Base-by-base conservation (phyloP, 2,329 filamentous ascomycete genomes). In the Fusarium xyrophilum region DNA sequence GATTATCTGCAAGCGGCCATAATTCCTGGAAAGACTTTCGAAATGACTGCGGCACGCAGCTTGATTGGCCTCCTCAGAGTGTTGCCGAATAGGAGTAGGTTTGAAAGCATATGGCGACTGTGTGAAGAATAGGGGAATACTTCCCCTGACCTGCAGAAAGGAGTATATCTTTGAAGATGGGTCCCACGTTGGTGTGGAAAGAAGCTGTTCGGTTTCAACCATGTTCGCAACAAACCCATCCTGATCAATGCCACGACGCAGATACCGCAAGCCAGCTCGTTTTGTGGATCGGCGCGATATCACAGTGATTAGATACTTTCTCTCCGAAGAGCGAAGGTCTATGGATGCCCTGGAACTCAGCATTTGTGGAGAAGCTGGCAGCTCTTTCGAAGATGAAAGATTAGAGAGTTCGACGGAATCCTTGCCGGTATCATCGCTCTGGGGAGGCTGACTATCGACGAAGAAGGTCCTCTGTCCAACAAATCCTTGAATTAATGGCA, bases 61-160 rank as follows among this genome's bases (percentile, higher is more conserved):
- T 56, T 90, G 90, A 71, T 98, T 99, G 15, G 89, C 89, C 46
- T 92, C 88, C 6, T 86, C 82, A 0, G 93, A 96, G 70, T 97
- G 93, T 76, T 93, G 92, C 36, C 96, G 82, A 17, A 92, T 86
- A 0, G 95, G 93, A 14, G 91, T 85, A 0, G 96, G 96, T 75
- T 97, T 97, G 70, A 98, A 88, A 13, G 93, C 93, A 78, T 97
- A 98, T 0, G 95, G 94, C 0, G 92, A 93, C 75, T 99, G 96
- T 0, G 94, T 96, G 76, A 97, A 99, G 82, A 96, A 98, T 0
- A 98, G 80, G 0, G 96, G 96, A 67, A 98, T 97, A 25, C 94
- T 97, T 10, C 94, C 95, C 68, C 96, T 88, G 27, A 93, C 84
- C 76, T 99, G 96, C 6, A 96, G 82, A 72, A 97, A 96, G 0